These are phyloP conservation scores for Vitellaria paradoxa DNA, from an alignment of 179 eudicot genomes.

Conservation along the genomic window DNA sequence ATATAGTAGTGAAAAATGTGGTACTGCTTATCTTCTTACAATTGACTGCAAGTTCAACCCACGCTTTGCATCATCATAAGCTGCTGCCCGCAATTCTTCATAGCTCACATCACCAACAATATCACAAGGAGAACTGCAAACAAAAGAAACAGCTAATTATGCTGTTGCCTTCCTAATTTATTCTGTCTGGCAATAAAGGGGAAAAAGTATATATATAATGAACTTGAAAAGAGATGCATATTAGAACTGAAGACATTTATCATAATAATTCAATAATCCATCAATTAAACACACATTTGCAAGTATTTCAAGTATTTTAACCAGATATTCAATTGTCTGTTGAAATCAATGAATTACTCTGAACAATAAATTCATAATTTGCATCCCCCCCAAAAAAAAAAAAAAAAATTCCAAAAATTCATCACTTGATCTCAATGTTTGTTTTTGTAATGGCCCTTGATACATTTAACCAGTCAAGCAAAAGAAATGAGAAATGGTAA, in stretches of 20 bases:
- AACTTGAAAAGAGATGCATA: background rate
- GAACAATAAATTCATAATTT: background rate
- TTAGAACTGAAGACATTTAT: background rate
- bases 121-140: slow-evolving; percentile 86
- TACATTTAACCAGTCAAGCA: background rate
- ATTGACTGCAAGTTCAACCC: slow-evolving; percentile 74
- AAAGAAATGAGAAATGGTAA: background rate
- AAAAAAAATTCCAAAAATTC: background rate
- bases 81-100: slow-evolving; percentile 84
- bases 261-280: background rate
- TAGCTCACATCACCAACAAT: slow-evolving; percentile 79
- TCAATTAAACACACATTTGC: background rate
- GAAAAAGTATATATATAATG: background rate
- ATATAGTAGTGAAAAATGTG: background rate
- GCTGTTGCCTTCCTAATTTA: background rate
- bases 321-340: background rate
- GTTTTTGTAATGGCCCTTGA: background rate
- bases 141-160: slow-evolving; percentile 8
- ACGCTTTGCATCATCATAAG: slow-evolving; percentile 77
- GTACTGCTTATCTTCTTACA: slow-evolving; percentile 42
- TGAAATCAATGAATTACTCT: background rate
- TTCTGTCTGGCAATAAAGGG: background rate
- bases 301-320: background rate
- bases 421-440: background rate
- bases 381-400: too few species aligned